These are phyloP conservation scores for Amanita thiersii DNA, from an alignment of 768 basidiomycete genomes.

Conservation along the genomic window DNA sequence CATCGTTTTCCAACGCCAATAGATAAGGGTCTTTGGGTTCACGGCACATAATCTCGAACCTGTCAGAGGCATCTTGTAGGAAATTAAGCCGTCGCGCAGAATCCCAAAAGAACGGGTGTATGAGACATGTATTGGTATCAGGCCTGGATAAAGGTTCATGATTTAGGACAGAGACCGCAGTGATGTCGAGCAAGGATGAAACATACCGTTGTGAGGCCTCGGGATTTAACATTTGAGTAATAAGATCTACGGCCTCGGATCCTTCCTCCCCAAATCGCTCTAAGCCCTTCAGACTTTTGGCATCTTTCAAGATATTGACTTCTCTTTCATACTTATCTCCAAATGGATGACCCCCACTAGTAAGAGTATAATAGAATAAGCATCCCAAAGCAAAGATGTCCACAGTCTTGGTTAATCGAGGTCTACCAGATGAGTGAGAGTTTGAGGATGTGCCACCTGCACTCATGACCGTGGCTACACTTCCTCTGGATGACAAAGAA, in stretches of 20 bases:
- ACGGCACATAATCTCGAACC: slow-evolving; percentile 96
- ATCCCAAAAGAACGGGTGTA: slow-evolving; percentile 98
- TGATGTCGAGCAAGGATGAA: slow-evolving; percentile 5
- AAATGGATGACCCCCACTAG: slow-evolving; percentile 87
- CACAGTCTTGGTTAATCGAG: slow-evolving; percentile 85
- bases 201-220: slow-evolving; percentile 70
- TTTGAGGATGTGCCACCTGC: slow-evolving; percentile 20
- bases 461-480: slow-evolving; percentile 43
- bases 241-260: slow-evolving; percentile 80
- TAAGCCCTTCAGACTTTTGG: slow-evolving; percentile 61
- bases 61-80: slow-evolving; percentile 95
- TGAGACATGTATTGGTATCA: slow-evolving; percentile 76
- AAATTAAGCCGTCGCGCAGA: slow-evolving; percentile 78
- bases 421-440: slow-evolving; percentile 26
- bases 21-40: slow-evolving; percentile 80
- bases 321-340: slow-evolving; percentile 92
- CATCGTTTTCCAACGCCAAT: slow-evolving; percentile 64
- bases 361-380: slow-evolving; percentile 88
- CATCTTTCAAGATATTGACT: slow-evolving; percentile 83
- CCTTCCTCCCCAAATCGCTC: slow-evolving; percentile 89
- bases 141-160: slow-evolving; percentile 42
- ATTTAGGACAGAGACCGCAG: slow-evolving; percentile 4
- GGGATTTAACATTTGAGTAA: slow-evolving; percentile 68
- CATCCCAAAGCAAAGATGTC: slow-evolving; percentile 97
- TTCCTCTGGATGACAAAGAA: slow-evolving; percentile 61